Conservation (phyloP, 2,329 filamentous ascomycete genomes). For the Arthrocladium fulminans region DNA sequence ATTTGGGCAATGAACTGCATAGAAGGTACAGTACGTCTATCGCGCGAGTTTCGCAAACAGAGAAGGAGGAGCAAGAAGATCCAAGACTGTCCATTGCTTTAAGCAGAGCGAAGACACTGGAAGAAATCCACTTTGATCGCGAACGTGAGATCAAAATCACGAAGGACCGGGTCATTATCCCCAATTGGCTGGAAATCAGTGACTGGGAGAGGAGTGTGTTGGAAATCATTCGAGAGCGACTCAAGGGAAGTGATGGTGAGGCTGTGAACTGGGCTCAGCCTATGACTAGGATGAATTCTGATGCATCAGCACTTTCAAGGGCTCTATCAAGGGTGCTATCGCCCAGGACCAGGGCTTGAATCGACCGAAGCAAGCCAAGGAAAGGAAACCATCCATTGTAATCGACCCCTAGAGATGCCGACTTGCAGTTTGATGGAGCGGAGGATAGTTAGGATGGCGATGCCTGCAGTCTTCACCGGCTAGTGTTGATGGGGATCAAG, state of each 20-base stretch:
- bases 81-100: not conserved
- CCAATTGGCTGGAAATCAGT: not conserved
- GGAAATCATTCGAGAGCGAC: conserved; percentile 3
- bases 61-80: not conserved
- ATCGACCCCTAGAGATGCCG: no score
- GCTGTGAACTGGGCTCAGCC: not conserved
- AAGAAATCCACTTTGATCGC: no score
- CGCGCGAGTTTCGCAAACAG: not conserved
- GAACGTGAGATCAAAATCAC: no score
- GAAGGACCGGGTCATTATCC: no score
- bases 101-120: not conserved
- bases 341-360: not conserved
- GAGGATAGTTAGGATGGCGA: no score
- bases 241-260: conserved; percentile 1
- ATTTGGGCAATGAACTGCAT: conserved; percentile 12
- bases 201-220: not conserved
- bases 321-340: not conserved
- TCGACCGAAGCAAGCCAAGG: not conserved
- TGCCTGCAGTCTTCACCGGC: no score
- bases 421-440: no score
- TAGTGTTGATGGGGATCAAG: no score
- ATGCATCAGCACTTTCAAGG: not conserved
- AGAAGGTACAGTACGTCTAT: not conserved
- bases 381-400: not conserved
- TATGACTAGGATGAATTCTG: not conserved